phyloP scores from a whole-genome alignment of 306 rosid species.

The Rosa multiflora region DNA sequence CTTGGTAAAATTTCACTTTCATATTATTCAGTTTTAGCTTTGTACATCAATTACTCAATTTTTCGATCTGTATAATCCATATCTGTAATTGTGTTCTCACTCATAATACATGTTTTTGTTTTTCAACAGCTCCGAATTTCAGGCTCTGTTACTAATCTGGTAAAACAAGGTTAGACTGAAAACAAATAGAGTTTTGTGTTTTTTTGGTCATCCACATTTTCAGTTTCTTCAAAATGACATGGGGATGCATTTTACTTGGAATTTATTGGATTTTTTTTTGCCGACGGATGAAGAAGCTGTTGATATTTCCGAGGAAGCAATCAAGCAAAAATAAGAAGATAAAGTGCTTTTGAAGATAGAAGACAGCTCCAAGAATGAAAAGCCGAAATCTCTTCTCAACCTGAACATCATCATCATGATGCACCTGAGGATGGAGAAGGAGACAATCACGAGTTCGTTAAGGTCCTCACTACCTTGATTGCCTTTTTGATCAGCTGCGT shows the following conservation, averaged over 20 bases:
- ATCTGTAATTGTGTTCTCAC: too few relatives aligned
- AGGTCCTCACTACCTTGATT: conserved; percentile 77
- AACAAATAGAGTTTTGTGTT: background rate
- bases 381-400: conserved; percentile 32
- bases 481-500: conserved; percentile 86
- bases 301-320: conserved; percentile 68
- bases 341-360: conserved; percentile 53
- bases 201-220: too few relatives aligned
- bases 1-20: too few relatives aligned
- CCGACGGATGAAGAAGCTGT: conserved; percentile 61
- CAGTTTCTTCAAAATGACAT: background rate
- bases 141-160: too few relatives aligned
- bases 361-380: conserved; percentile 35
- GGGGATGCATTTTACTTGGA: background rate
- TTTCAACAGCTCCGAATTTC: too few relatives aligned
- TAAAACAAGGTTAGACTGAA: too few relatives aligned
- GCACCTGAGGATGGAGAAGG: conserved; percentile 57
- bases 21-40: too few relatives aligned
- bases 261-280: conserved; percentile 2
- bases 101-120: too few relatives aligned
- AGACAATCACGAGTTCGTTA: conserved; percentile 62
- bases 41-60: too few relatives aligned
- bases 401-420: conserved; percentile 58
- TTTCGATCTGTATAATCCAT: too few relatives aligned
- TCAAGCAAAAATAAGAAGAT: conserved; percentile 59